These are phyloP conservation scores for Zymoseptoria pseudotritici DNA, from an alignment of 2,329 filamentous ascomycete species.

Conservation along the genomic window DNA sequence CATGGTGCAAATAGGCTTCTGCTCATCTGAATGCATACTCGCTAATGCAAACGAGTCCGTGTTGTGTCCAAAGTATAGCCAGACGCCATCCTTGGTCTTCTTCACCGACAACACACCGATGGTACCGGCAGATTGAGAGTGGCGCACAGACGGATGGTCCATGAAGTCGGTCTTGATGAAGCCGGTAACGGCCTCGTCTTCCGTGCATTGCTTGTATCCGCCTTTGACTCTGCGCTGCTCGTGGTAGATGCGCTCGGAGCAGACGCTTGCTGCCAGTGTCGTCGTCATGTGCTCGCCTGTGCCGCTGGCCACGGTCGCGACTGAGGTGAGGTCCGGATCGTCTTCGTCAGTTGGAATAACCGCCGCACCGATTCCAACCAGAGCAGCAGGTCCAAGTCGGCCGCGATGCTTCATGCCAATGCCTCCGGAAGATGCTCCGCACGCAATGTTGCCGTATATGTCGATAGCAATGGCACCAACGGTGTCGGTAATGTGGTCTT, in stretches of 20 bases:
- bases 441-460: conserved; percentile 75
- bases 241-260: conserved; percentile 72
- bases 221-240: conserved; percentile 52
- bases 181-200: conserved; percentile 63
- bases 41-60: conserved; percentile 81
- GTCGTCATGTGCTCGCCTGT: conserved; percentile 98
- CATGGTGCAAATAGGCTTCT: conserved; percentile 74
- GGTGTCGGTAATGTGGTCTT: conserved; percentile 77
- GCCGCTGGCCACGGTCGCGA: conserved; percentile 83
- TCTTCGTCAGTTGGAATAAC: conserved; percentile 70
- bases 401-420: conserved; percentile 98
- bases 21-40: conserved; percentile 76
- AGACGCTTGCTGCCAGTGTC: conserved; percentile 80
- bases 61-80: conserved; percentile 91
- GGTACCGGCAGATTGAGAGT: conserved; percentile 74
- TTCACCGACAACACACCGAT: conserved; percentile 90
- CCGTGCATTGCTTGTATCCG: conserved; percentile 46
- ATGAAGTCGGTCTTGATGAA: conserved; percentile 91
- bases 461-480: conserved; percentile 95
- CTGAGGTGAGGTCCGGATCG: conserved; percentile 61
- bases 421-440: conserved; percentile 89
- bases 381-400: conserved; percentile 81
- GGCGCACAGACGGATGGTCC: conserved; percentile 74
- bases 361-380: conserved; percentile 84
- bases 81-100: conserved; percentile 66